Percentiles rank a stretch among this genome's conserved stretches.
These are phyloP conservation scores for Colletotrichum gigasporum DNA, from an alignment of 2,329 filamentous ascomycete species.

Conservation along the genomic window DNA sequence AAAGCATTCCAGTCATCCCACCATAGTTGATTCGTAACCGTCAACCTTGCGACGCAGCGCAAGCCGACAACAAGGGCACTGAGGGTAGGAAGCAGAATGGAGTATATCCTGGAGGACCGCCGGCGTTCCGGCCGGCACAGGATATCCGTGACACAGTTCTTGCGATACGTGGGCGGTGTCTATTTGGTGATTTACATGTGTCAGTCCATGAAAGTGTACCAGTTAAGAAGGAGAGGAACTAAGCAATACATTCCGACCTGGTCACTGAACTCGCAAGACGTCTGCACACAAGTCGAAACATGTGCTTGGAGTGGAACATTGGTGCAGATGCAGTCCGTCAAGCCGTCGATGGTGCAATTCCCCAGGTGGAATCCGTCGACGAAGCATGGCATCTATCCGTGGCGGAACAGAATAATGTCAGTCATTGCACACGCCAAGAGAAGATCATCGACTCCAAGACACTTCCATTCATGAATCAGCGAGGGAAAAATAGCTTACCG, in stretches of 20 bases:
- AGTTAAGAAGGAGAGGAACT: fast-evolving
- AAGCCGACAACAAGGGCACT: slow-evolving; percentile 11
- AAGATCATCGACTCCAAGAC: too few species aligned
- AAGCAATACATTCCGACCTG: slow-evolving; percentile 14
- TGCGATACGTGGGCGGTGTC: slow-evolving; percentile 10
- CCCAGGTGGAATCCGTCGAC: slow-evolving; percentile 8
- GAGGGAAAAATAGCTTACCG: neutral
- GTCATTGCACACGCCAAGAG: too few species aligned
- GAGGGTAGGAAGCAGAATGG: slow-evolving; percentile 5
- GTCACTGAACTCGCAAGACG: slow-evolving; percentile 8
- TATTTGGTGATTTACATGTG: fast-evolving
- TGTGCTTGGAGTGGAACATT: slow-evolving; percentile 17
- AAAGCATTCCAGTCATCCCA: slow-evolving; percentile 29
- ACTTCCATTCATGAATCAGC: neutral
- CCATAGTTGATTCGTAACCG: slow-evolving; percentile 14
- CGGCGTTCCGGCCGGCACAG: neutral
- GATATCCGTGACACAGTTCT: slow-evolving; percentile 12
- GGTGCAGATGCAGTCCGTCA: slow-evolving; percentile 22
- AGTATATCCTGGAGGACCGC: neutral
- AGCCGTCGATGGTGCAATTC: slow-evolving; percentile 6
- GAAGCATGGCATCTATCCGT: slow-evolving; percentile 28
- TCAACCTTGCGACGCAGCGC: slow-evolving; percentile 10
- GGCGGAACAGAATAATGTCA: too few species aligned
- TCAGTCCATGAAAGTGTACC: neutral
- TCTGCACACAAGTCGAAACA: slow-evolving; percentile 26